Base-by-base conservation (phyloP, 2,329 filamentous ascomycete species). In the Fusarium subglutinans region DNA sequence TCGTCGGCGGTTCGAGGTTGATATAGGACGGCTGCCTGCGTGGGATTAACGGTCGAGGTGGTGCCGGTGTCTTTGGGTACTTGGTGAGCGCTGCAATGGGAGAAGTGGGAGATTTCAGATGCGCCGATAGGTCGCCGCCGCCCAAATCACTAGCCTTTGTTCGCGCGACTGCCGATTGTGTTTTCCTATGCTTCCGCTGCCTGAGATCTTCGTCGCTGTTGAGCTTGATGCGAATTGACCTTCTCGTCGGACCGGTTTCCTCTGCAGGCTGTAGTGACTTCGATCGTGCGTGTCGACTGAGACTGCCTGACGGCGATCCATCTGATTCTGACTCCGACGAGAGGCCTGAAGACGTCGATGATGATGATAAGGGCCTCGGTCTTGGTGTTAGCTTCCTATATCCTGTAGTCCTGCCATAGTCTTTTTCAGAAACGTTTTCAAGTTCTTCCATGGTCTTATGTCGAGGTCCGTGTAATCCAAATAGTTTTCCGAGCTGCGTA, bases 31-130 rank as follows among this genome's bases (percentile, higher is more conserved):
- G 94, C 79, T 98, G 94, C 62, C 95, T 92, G 70, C 92, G 90
- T 35, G 96, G 96, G 63, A 99, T 93, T 57, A 99, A 86, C 8
- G 96, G 96, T 69, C 96, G 90, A 51, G 96, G 96, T 54, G 96
- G 95, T 44, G 93, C 92, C 26, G 95, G 96, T 33, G 93, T 93
- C 80, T 94, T 94, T 59, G 96, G 96, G 81, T 98, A 99, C 83
- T 92, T 95, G 33, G 94, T 97, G 78, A 98, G 86, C 78, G 89
- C 91, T 20, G 91, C 89, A 33, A 91, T 89, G 59, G 95, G 93
- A 35, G 95, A 97, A 8, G 94, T 97, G 7, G 96, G 96, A 20
- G 96, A 98, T 82, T 99, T 99, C 70, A 99, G 87, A 67, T 94
- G 94, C 56, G 94, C 92, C 12, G 94, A 91, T 67, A 94, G 86